Evolutionary conservation across 441 rosid genomes (phyloP).

Genomic region (Populus tomentosa): DNA sequence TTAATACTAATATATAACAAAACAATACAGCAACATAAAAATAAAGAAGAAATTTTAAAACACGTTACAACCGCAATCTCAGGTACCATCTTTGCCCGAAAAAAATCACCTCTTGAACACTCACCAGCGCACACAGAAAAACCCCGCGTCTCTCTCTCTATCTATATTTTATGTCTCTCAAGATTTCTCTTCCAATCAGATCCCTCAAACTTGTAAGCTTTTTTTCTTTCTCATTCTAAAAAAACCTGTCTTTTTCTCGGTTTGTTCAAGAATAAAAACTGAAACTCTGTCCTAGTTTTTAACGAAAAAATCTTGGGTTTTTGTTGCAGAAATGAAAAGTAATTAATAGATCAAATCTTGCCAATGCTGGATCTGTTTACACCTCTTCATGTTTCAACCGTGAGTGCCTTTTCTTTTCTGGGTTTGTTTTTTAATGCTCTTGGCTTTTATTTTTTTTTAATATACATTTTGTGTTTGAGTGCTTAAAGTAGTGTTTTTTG

Average conservation of each 20-base stretch:
- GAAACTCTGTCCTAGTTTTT: neutral
- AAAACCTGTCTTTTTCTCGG: constrained; percentile 2
- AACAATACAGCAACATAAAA: too few relatives aligned
- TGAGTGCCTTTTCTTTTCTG: constrained; percentile 12
- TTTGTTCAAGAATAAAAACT: neutral
- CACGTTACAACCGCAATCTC: too few relatives aligned
- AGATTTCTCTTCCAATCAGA: constrained; percentile 41
- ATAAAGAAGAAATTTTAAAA: too few relatives aligned
- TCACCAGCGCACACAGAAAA: neutral
- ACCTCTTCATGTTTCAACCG: constrained; percentile 24
- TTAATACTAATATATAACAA: too few relatives aligned
- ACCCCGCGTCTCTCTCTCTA: constrained; percentile 14
- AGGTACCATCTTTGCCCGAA: constrained; percentile 14
- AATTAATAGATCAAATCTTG: constrained; percentile 16
- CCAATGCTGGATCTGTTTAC: constrained; percentile 41
- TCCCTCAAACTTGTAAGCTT: constrained; percentile 14
- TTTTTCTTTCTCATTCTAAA: constrained; percentile 9
- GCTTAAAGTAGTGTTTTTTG: neutral
- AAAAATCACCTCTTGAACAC: constrained; percentile 13
- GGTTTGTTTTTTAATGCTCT: neutral
- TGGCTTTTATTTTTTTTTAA: neutral
- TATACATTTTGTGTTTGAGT: neutral
- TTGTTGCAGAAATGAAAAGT: constrained; percentile 18
- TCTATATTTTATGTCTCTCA: constrained; percentile 22
- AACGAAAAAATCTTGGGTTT: neutral